Base-by-base conservation (phyloP, 2,329 filamentous ascomycete genomes). In the Ophiocordyceps sinensis region DNA sequence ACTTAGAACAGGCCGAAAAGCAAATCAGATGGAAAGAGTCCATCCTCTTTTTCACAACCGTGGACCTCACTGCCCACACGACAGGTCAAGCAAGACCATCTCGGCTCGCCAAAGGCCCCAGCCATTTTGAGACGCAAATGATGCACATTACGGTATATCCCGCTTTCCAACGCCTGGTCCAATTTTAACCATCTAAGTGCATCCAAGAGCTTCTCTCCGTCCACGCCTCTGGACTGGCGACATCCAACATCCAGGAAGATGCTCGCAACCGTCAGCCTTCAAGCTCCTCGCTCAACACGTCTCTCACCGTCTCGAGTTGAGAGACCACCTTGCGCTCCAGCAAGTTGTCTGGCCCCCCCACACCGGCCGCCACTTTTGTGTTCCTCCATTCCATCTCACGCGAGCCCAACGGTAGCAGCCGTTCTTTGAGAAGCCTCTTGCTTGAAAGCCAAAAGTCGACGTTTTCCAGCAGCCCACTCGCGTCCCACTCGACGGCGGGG, bases 361-460 rank as follows among this genome's bases (percentile, higher is more conserved):
- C 53, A 2, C 55, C 56, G 14, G 56, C 56, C 9, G 54, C 47
- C 38, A 53, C 58, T 15, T 55, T 55, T 49, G 56, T 63, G 8
- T 57, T 58, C 43, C 67, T 60, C 73, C 73, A 79, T 48, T 79
- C 79, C 36, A 73, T 66, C 61, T 94, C 87, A 45, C 80, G 74
- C 51, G 80, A 73, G 26, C 76, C 84, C 17, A 83, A 69, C 0
- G 87, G 78, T 39, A 88, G 67, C 38, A 94, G 73, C 26, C 83
- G 71, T 47, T 85, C 79, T 40, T 80, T 72, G 42, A 95, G 64
- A 41, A 80, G 65, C 48, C 77, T 76, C 43, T 78, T 72, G 41
- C 79, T 79, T 26, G 76, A 71, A 30, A 95, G 64, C 71, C 85
- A 85, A 48, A 83, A 84, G 49, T 94, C 85, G 5, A 93, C 75